Evolutionary conservation across 805 yeast genomes (phyloP).

Genomic region (Peterozyma xylosa): DNA sequence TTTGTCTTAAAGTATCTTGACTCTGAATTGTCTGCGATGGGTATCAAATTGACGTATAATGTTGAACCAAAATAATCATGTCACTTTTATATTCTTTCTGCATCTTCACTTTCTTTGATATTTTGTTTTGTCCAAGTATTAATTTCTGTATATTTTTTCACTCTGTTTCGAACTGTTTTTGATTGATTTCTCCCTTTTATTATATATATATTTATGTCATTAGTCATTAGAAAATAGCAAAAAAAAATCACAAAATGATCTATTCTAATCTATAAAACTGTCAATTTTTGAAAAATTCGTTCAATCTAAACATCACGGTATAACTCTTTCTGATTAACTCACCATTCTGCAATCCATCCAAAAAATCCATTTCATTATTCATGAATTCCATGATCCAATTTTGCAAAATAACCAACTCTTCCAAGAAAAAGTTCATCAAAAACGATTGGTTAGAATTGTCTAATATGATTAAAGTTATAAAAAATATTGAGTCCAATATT

Average conservation of each 20-base stretch:
- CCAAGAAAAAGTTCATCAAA: conserved; percentile 5
- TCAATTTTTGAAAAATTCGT: conserved; percentile 5
- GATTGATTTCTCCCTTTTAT: not conserved
- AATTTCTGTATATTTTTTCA: not conserved
- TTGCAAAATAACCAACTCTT: conserved; percentile 6
- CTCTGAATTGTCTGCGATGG: conserved; percentile 96
- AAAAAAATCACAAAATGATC: not conserved
- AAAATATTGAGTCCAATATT: conserved; percentile 8
- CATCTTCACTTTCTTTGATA: not conserved
- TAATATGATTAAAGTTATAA: conserved; percentile 8
- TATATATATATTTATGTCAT: not conserved
- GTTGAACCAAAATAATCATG: conserved; percentile 50
- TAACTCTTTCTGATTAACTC: conserved; percentile 1
- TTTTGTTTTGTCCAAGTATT: not conserved
- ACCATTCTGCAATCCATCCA: not conserved
- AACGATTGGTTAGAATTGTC: conserved; percentile 10
- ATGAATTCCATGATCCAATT: conserved; percentile 2
- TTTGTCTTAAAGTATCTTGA: conserved; percentile 93
- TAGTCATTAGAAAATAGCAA: too few relatives aligned
- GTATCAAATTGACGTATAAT: conserved; percentile 85
- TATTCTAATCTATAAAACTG: conserved; percentile 1
- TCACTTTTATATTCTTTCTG: not conserved
- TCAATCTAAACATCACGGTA: conserved; percentile 5
- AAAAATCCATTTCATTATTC: conserved; percentile 1
- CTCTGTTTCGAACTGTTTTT: not conserved